These are phyloP conservation scores for Citrullus mucosospermus DNA, from an alignment of 306 rosid species.

Conservation along the genomic window DNA sequence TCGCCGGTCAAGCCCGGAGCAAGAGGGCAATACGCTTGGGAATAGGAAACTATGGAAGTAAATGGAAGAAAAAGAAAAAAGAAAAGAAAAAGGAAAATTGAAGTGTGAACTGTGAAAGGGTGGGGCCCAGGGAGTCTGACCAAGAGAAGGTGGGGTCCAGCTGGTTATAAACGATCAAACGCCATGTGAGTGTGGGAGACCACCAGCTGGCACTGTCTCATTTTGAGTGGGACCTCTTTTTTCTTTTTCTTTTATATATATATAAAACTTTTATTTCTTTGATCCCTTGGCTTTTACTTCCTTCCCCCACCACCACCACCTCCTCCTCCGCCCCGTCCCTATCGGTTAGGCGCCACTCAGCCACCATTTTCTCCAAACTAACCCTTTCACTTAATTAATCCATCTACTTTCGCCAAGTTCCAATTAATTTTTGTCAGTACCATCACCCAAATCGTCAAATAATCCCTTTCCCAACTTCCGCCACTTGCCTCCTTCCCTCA, in stretches of 20 bases:
- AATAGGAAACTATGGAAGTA: background rate
- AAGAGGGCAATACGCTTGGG: background rate
- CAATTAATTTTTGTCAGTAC: background rate
- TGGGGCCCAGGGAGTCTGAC: conserved; percentile 3
- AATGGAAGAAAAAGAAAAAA: background rate
- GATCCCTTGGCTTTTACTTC: background rate
- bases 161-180: conserved; percentile 15
- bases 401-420: background rate
- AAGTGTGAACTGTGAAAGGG: background rate
- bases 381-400: background rate
- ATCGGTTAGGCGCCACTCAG: background rate
- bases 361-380: background rate
- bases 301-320: background rate
- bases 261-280: background rate
- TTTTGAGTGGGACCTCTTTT: conserved; percentile 15
- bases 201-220: conserved; percentile 51
- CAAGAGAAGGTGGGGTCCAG: background rate
- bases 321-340: background rate
- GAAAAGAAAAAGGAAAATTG: background rate
- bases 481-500: background rate
- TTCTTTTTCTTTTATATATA: too few species aligned
- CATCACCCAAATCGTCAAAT: background rate
- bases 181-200: conserved; percentile 49
- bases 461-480: background rate
- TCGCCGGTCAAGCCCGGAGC: background rate